These are phyloP conservation scores for Tilletia indica DNA, from an alignment of 1,284 basidiomycete species.

Conservation along the genomic window DNA sequence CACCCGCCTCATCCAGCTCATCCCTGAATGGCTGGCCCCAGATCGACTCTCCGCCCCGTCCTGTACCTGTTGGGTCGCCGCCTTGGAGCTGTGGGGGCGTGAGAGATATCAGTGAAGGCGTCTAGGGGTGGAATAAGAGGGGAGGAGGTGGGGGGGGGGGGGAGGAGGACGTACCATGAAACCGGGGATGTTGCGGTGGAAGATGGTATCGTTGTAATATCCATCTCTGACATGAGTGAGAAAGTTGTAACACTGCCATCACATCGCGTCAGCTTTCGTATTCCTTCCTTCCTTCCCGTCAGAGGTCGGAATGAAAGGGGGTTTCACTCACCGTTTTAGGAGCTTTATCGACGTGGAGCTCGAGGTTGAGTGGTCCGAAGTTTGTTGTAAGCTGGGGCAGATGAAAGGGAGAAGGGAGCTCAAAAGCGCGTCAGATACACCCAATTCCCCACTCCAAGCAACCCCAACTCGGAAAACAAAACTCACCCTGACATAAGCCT, in stretches of 20 bases:
- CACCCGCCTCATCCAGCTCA: constrained; percentile 66
- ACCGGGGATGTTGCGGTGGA: constrained; percentile 90
- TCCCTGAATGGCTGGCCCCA: constrained; percentile 96
- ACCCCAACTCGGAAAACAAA: no score
- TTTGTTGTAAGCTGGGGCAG: constrained; percentile 74
- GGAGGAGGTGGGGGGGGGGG: background rate
- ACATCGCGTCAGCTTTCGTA: no score
- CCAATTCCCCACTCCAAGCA: no score
- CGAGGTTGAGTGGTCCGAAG: constrained; percentile 82
- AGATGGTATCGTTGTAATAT: constrained; percentile 80
- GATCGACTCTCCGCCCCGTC: constrained; percentile 84
- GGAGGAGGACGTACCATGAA: constrained; percentile 68
- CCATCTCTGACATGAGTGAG: constrained; percentile 67
- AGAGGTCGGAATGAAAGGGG: no score
- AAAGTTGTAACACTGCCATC: constrained; percentile 81
- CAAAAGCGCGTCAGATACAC: no score
- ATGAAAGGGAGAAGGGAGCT: no score
- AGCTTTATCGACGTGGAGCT: constrained; percentile 84
- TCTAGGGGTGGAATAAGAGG: no score
- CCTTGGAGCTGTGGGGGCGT: constrained; percentile 68
- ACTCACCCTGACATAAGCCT: constrained; percentile 39
- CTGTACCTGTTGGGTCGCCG: constrained; percentile 93
- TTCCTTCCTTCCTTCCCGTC: no score
- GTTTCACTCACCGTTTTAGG: constrained; percentile 73
- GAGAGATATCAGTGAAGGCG: background rate